These are phyloP conservation scores for Tetrapisispora phaffii DNA, from an alignment of 805 yeast genomes.

Conservation along the genomic window DNA sequence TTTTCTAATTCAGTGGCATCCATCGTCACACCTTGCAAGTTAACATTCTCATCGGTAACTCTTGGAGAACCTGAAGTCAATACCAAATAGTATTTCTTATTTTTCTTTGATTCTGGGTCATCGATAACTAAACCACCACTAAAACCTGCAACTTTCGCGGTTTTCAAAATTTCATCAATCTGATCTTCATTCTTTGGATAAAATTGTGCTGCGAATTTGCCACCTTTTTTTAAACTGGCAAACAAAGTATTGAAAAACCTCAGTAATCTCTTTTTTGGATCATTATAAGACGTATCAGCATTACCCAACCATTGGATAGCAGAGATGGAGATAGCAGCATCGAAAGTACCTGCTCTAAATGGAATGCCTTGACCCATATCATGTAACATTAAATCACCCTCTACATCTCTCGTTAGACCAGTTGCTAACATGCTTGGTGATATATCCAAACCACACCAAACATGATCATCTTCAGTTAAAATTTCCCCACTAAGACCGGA, in stretches of 20 bases:
- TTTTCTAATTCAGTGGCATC: conserved; percentile 43
- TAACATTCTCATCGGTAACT: conserved; percentile 59
- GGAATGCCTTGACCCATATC: conserved; percentile 95
- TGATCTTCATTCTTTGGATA: conserved; percentile 89
- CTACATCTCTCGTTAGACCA: conserved; percentile 84
- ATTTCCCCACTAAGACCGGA: conserved; percentile 95
- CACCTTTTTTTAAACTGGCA: conserved; percentile 82
- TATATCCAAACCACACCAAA: conserved; percentile 95
- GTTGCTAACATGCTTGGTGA: conserved; percentile 93
- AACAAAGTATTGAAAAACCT: conserved; percentile 82
- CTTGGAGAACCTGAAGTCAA: conserved; percentile 63
- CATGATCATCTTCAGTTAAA: conserved; percentile 70
- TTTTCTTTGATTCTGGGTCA: conserved; percentile 85
- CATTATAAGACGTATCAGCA: conserved; percentile 74
- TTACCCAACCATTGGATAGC: conserved; percentile 98
- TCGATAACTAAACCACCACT: conserved; percentile 93
- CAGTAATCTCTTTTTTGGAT: conserved; percentile 73
- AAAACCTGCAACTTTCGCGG: conserved; percentile 91
- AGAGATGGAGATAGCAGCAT: conserved; percentile 89
- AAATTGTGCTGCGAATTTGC: conserved; percentile 94
- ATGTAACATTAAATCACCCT: conserved; percentile 83
- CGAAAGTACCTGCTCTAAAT: conserved; percentile 91
- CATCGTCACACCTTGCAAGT: conserved; percentile 71
- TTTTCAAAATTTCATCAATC: conserved; percentile 60
- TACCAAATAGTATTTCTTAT: conserved; percentile 84